Conservation (phyloP, 2,329 filamentous ascomycete species). For the Hymenoscyphus albidus region DNA sequence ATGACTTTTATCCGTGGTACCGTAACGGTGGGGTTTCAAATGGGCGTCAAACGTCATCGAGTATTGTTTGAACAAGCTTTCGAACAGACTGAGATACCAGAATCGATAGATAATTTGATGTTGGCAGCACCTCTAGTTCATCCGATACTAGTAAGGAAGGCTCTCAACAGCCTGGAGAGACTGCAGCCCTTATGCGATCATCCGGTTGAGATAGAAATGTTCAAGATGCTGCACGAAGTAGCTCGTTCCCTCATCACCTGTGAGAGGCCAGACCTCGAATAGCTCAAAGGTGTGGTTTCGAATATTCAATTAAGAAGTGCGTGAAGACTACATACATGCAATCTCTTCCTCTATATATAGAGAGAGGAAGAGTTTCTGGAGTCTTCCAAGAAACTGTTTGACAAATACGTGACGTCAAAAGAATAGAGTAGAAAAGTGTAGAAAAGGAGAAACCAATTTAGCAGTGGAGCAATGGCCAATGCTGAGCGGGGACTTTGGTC, state of each 20-base stretch:
- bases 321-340: too few relatives aligned
- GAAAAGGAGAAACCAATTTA: too few relatives aligned
- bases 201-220: constrained; percentile 46
- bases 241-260: constrained; percentile 33
- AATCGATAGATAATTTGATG: constrained; percentile 43
- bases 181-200: constrained; percentile 43
- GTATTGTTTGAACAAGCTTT: constrained; percentile 49
- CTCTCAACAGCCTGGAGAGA: constrained; percentile 42
- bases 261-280: too few relatives aligned
- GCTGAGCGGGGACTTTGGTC: too few relatives aligned
- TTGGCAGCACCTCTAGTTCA: constrained; percentile 44
- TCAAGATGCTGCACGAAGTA: constrained; percentile 44
- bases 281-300: too few relatives aligned
- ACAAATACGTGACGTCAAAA: too few relatives aligned
- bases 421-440: too few relatives aligned
- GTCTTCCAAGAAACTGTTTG: too few relatives aligned
- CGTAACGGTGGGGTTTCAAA: constrained; percentile 52
- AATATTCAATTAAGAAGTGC: too few relatives aligned
- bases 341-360: too few relatives aligned
- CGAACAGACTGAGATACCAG: constrained; percentile 40
- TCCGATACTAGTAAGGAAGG: constrained; percentile 44
- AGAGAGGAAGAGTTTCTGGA: too few relatives aligned
- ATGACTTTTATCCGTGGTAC: constrained; percentile 59
- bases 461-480: too few relatives aligned
- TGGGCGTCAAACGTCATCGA: constrained; percentile 45